Conservation (phyloP, 164 flowering plant species). For the Tetrastigma voinierianum region DNA sequence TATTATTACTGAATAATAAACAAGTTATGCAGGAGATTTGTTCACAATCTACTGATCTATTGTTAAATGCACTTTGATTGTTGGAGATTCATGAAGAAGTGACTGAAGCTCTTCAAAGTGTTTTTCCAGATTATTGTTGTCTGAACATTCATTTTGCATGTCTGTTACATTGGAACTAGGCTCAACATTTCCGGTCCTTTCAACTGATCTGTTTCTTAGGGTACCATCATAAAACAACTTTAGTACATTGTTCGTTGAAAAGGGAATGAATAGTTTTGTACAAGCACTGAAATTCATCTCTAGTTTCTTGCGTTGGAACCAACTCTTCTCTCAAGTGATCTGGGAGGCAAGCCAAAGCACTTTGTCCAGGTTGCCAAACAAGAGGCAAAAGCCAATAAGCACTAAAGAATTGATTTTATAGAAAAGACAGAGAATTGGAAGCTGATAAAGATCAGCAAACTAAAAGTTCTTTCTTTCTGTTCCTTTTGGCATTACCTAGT, state of each 20-base stretch:
- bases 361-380: constrained; percentile 15
- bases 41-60: constrained; percentile 13
- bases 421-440: not conserved
- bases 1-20: not conserved
- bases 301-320: constrained; percentile 38
- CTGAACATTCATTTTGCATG: constrained; percentile 21
- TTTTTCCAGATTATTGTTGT: constrained; percentile 27
- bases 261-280: constrained; percentile 49
- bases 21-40: not conserved
- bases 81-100: constrained; percentile 43
- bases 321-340: constrained; percentile 53
- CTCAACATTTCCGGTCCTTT: constrained; percentile 15
- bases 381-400: not conserved
- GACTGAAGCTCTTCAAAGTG: constrained; percentile 36
- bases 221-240: constrained; percentile 46
- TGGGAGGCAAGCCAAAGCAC: constrained; percentile 68
- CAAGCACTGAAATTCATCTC: constrained; percentile 42
- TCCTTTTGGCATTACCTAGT: constrained; percentile 53
- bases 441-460: not conserved
- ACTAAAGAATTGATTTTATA: not conserved
- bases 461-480: not conserved
- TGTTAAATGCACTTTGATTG: constrained; percentile 26
- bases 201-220: constrained; percentile 18
- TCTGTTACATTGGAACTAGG: constrained; percentile 3
- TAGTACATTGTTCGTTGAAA: constrained; percentile 53